phyloP scores from a whole-genome alignment of 2,329 filamentous ascomycete genomes.

The Diaporthe australafricana region DNA sequence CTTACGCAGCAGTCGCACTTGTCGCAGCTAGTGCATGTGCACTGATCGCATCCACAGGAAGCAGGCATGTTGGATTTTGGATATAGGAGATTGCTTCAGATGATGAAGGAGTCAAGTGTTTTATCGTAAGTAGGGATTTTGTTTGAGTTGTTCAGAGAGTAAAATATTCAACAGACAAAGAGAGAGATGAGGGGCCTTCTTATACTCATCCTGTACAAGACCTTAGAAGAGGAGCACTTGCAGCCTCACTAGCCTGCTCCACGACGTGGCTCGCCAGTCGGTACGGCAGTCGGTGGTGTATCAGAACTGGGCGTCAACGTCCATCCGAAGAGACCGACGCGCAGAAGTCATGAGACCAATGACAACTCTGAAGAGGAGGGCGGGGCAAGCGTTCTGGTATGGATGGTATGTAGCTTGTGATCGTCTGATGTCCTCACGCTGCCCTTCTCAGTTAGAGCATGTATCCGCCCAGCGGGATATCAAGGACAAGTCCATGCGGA shows the following conservation, averaged over 20 bases:
- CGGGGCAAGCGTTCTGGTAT: not conserved
- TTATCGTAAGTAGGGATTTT: not conserved
- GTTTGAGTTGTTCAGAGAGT: not conserved
- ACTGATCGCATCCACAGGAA: constrained; percentile 28
- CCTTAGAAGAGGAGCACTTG: not conserved
- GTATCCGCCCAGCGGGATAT: not conserved
- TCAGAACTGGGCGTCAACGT: not conserved
- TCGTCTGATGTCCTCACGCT: not conserved
- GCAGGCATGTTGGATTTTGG: constrained; percentile 26
- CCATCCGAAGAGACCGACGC: not conserved
- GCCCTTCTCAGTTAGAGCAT: not conserved
- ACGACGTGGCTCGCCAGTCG: not conserved
- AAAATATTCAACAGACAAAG: too few species aligned
- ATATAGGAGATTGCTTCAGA: not conserved
- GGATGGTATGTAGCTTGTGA: not conserved
- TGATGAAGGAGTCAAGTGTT: not conserved
- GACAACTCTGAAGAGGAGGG: not conserved
- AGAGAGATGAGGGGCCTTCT: constrained; percentile 8
- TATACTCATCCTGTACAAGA: not conserved
- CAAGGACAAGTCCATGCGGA: not conserved
- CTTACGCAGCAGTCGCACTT: constrained; percentile 34
- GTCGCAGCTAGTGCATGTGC: constrained; percentile 31
- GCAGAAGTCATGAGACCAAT: not conserved
- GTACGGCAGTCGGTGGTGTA: constrained; percentile 3
- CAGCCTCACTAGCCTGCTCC: not conserved